phyloP scores from a whole-genome alignment of 2,329 filamentous ascomycete species.

The Microcyclospora pomicola region DNA sequence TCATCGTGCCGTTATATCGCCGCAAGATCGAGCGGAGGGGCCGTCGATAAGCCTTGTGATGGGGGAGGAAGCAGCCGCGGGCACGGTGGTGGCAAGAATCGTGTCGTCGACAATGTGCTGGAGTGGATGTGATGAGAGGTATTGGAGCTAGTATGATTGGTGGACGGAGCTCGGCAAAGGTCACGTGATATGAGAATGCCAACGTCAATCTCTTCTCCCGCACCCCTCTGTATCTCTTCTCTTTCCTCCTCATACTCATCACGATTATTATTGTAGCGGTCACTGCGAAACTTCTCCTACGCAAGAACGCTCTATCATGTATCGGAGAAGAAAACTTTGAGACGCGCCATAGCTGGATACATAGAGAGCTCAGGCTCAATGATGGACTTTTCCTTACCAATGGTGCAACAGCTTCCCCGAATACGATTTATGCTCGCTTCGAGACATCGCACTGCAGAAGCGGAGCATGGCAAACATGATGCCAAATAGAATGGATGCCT shows the following conservation, averaged over 20 bases:
- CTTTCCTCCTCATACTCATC: conserved; percentile 38
- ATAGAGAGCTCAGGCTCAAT: conserved; percentile 32
- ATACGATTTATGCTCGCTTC: too few relatives aligned
- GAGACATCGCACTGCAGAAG: too few relatives aligned
- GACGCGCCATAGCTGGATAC: conserved; percentile 54
- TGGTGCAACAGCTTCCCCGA: conserved; percentile 39
- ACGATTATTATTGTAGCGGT: conserved; percentile 50
- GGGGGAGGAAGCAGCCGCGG: conserved; percentile 8
- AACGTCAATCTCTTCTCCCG: conserved; percentile 4
- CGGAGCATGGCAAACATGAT: too few relatives aligned
- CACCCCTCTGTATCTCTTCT: conserved; percentile 19
- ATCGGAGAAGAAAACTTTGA: conserved; percentile 41
- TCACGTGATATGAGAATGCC: conserved; percentile 2
- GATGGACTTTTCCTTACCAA: conserved; percentile 53
- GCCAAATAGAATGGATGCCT: too few relatives aligned
- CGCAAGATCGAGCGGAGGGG: conserved; percentile 3
- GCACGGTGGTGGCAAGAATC: conserved; percentile 1
- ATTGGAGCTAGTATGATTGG: conserved; percentile 1
- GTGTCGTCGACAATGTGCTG: not conserved
- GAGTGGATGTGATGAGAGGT: not conserved
- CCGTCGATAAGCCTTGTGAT: conserved; percentile 3
- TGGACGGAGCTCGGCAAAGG: conserved; percentile 9
- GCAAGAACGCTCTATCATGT: conserved; percentile 48
- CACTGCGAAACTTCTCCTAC: conserved; percentile 24
- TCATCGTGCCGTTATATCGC: conserved; percentile 32